These are phyloP conservation scores for Microbotryum violaceum DNA, from an alignment of 1,284 basidiomycete species.

Conservation along the genomic window DNA sequence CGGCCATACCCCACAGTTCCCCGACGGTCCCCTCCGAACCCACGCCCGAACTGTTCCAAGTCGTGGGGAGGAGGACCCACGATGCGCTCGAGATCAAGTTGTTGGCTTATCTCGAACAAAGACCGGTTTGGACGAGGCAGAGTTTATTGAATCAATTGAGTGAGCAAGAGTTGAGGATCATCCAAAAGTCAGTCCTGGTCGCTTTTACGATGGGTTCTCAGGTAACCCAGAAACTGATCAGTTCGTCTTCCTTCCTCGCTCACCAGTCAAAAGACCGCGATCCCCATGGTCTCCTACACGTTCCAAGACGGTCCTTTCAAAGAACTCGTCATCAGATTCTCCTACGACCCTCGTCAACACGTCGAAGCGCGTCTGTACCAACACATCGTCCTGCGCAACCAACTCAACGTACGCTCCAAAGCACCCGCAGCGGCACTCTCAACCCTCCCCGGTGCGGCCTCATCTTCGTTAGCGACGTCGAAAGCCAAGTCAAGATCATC, in stretches of 20 bases:
- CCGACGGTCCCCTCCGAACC: too few species aligned
- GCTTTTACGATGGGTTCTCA: too few species aligned
- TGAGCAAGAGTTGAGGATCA: constrained; percentile 57
- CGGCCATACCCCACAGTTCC: constrained; percentile 48
- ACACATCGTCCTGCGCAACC: constrained; percentile 32
- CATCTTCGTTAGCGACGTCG: background rate
- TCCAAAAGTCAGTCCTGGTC: constrained; percentile 54
- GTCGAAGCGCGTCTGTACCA: constrained; percentile 59
- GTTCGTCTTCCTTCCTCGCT: too few species aligned
- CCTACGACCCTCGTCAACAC: constrained; percentile 78
- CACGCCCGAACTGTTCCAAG: too few species aligned
- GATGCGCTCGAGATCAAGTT: constrained; percentile 43
- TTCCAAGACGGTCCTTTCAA: constrained; percentile 92
- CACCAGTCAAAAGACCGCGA: constrained; percentile 44
- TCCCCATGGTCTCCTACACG: constrained; percentile 57
- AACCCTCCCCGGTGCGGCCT: background rate
- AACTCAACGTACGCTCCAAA: constrained; percentile 23
- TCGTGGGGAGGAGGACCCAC: constrained; percentile 1
- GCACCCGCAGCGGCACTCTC: constrained; percentile 7
- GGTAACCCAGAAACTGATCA: too few species aligned
- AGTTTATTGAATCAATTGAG: constrained; percentile 75
- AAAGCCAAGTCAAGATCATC: constrained; percentile 44
- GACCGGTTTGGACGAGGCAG: constrained; percentile 82
- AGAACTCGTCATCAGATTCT: constrained; percentile 76
- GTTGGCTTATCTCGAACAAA: constrained; percentile 51